Base-by-base conservation (phyloP, 2,329 filamentous ascomycete genomes). In the Penicillium sp. region DNA sequence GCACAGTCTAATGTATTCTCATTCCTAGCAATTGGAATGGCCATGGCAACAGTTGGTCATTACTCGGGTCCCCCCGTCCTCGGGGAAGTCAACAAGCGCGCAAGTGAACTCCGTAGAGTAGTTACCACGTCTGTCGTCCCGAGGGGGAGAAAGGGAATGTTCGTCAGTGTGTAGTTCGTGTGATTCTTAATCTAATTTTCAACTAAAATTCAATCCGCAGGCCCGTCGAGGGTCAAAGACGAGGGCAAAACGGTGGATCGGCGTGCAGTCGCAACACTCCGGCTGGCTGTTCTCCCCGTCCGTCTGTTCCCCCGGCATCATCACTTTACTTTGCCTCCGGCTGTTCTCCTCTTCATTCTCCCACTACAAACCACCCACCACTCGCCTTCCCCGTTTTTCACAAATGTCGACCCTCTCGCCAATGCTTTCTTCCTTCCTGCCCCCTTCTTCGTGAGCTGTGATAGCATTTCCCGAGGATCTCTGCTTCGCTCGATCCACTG, bases 221-320 rank as follows among this genome's bases (percentile, higher is more conserved):
- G 31, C 31, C 7, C 7, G 31, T 31, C 31, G 31, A 10, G 7
- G 31, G 31, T 6, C 27, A 16, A 41, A 27, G 40, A 6, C 14
- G 24, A 33, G 22, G 37, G 36, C 24, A 7, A 16, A 46, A 46
- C 31, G 22, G 9, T 46, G 53, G 57, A 60, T 58, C 62, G 60
- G 50, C 59, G 39, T 31, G 7, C 24, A 60, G 50, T 60, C 54
- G 57, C 53, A 58, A 41, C 58, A 47, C 62, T 60, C 67, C 64
- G 60, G 60, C 65, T 65, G 65, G 36, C 67, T 69, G 63, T 62
- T 64, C 68, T 68, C 68, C 43, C 43, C 43, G 24, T 46, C 43
- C 24, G 40, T 22, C 44, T 47, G n/a, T 14, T 10, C 61, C 60
- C 46, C 46, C 65, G 63, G 65, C 62, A 59, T 56, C 56, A 59